phyloP scores from a whole-genome alignment of 768 basidiomycete genomes.

The Mycena olivaceomarginata region DNA sequence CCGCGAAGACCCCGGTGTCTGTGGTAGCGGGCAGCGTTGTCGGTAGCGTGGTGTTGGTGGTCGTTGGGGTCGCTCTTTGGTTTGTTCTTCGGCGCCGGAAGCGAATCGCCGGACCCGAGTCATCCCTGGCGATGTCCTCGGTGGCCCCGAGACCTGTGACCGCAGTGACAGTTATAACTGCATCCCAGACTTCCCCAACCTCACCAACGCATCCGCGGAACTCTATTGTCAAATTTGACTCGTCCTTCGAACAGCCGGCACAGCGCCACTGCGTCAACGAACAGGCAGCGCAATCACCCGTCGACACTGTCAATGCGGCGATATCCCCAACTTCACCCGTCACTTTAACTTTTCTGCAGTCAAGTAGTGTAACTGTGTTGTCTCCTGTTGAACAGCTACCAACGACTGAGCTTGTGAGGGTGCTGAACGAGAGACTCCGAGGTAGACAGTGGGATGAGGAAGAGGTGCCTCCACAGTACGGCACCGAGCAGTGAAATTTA shows the following conservation, averaged over 20 bases:
- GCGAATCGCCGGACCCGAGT: not conserved
- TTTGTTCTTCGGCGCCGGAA: not conserved
- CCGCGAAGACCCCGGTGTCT: not conserved
- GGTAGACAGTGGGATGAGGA: conserved; percentile 14
- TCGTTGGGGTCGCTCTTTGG: not conserved
- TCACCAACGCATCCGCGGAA: not conserved
- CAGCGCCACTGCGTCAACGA: not conserved
- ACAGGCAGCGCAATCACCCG: not conserved
- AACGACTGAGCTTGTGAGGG: conserved; percentile 11
- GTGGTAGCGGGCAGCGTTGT: not conserved
- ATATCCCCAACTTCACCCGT: not conserved
- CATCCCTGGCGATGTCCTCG: not conserved
- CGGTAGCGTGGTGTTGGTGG: not conserved
- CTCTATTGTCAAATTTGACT: not conserved
- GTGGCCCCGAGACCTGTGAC: not conserved
- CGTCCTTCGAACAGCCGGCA: too few relatives aligned
- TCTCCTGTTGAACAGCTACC: not conserved
- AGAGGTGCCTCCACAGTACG: conserved; percentile 15
- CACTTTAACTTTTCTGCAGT: not conserved
- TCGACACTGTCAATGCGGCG: not conserved
- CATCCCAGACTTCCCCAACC: not conserved
- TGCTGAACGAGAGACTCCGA: conserved; percentile 10
- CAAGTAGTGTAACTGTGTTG: not conserved
- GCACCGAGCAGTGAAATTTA: too few relatives aligned
- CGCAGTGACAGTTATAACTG: not conserved